Evolutionary conservation across 2,329 filamentous ascomycete species (phyloP), one percentile per base, ranked within the genome.

Genomic region (Tolypocladium inflatum): DNA sequence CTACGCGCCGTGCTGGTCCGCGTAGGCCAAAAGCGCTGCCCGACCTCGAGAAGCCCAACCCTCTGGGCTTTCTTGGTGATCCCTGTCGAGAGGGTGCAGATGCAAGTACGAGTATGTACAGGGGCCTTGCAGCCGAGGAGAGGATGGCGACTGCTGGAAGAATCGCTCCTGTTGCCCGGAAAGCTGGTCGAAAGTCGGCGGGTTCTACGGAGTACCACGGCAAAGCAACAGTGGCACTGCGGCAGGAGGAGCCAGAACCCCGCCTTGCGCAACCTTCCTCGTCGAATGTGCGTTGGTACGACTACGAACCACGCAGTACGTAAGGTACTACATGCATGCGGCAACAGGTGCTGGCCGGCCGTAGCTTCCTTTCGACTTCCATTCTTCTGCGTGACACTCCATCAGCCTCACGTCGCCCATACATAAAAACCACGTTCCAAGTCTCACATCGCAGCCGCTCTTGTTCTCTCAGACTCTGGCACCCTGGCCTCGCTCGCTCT

Each of bases 1-100:
- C 60, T 68, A 68, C 65, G 66, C 66, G 66, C 66, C 63, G 63
- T 63, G 63, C 65, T 62, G 63, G 63, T 56, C 59, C 57, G 54
- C 15, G n/a, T 11, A n/a, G 38, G 17, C 53, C 33, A n/a, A 38
- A 30, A 11, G 38, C 26, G 11, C 54, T 43, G 45, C 26, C 45
- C 19, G 30, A n/a, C 48, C 30, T 35, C 9, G 30, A 48, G 19
- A 13, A 10, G 19, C 23, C 21, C 54, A 21, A 48, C 54, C 30
- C 54, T 33, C 17, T 51, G 48, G 9, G 41, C 41, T 4, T n/a
- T 43, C 19, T 7, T 17, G 19, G 52, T 11, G 52, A n/a, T n/a
- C 50, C 50, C n/a, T 52, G 52, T 55, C 26, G 42, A 55, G 54
- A 35, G 54, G 30, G 30, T 38, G 41, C 41, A 55, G 41, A 45